These are phyloP conservation scores for Fusarium circinatum DNA, from an alignment of 2,329 filamentous ascomycete species.

Conservation along the genomic window DNA sequence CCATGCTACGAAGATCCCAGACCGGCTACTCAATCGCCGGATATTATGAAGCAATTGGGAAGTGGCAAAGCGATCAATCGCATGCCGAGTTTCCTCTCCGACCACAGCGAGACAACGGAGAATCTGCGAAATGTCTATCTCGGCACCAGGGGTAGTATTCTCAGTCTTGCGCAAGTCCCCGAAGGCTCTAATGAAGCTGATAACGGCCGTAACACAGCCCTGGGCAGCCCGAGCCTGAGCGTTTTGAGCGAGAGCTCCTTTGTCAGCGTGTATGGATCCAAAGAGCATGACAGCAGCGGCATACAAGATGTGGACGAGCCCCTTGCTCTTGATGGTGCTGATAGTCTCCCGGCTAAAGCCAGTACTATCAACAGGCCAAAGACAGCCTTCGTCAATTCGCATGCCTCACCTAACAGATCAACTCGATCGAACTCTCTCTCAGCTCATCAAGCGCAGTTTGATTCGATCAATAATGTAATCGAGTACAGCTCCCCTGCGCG, in stretches of 20 bases:
- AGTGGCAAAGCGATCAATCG: constrained; percentile 57
- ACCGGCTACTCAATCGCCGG: constrained; percentile 26
- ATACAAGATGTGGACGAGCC: constrained; percentile 46
- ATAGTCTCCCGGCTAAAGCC: constrained; percentile 25
- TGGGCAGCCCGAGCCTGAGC: constrained; percentile 70
- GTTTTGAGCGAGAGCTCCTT: constrained; percentile 76
- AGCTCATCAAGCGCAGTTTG: constrained; percentile 50
- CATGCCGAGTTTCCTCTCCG: constrained; percentile 74
- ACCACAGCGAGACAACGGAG: constrained; percentile 67
- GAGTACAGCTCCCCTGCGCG: constrained; percentile 61
- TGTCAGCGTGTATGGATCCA: constrained; percentile 69
- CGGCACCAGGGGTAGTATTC: constrained; percentile 58
- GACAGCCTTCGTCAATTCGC: constrained; percentile 33
- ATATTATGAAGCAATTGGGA: constrained; percentile 39
- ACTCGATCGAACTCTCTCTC: constrained; percentile 47
- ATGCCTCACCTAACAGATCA: constrained; percentile 14
- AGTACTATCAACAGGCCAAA: constrained; percentile 34
- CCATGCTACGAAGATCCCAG: constrained; percentile 39
- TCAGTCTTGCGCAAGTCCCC: constrained; percentile 60
- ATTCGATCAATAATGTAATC: constrained; percentile 59
- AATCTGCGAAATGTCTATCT: constrained; percentile 70
- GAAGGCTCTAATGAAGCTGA: constrained; percentile 50
- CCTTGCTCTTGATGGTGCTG: constrained; percentile 44
- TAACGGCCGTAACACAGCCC: constrained; percentile 45
- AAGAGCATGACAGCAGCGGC: constrained; percentile 43